phyloP scores from a whole-genome alignment of 768 basidiomycete species.

The Favolaschia claudopus region DNA sequence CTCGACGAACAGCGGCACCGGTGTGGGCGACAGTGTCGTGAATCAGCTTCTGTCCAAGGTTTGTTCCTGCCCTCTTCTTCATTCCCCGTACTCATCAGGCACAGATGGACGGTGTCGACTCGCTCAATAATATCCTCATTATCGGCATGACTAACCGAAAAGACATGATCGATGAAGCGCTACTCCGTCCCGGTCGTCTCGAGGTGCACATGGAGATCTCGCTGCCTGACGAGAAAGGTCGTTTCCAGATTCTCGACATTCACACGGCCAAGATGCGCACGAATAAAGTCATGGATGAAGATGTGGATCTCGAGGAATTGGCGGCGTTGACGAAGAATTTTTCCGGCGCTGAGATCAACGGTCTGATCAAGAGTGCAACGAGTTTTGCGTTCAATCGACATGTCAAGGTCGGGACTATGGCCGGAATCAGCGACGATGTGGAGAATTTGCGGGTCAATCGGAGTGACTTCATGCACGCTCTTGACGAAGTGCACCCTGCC shows the following conservation, averaged over 20 bases:
- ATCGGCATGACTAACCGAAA: conserved; percentile 99
- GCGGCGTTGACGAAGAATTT: conserved; percentile 94
- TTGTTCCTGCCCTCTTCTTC: conserved; percentile 15
- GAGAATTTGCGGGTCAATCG: conserved; percentile 91
- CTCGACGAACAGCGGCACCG: conserved; percentile 88
- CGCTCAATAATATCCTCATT: conserved; percentile 97
- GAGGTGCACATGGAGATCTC: conserved; percentile 99
- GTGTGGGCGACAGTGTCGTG: conserved; percentile 98
- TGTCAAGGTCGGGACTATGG: conserved; percentile 97
- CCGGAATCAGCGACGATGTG: conserved; percentile 95
- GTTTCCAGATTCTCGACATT: conserved; percentile 92
- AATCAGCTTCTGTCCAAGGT: conserved; percentile 98
- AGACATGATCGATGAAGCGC: conserved; percentile 99
- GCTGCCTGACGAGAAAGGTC: conserved; percentile 91
- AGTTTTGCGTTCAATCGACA: conserved; percentile 98
- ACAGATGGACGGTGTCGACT: conserved; percentile 99
- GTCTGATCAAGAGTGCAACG: conserved; percentile 96
- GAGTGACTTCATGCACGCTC: conserved; percentile 85
- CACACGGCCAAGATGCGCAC: conserved; percentile 94
- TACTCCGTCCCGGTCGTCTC: conserved; percentile 95
- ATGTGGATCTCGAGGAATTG: conserved; percentile 86
- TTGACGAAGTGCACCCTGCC: conserved; percentile 94
- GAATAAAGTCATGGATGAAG: conserved; percentile 87
- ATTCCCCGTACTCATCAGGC: background rate
- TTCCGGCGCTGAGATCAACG: conserved; percentile 94